Percentiles rank a stretch among this genome's conserved stretches.
Conservation (phyloP, 2,329 filamentous ascomycete genomes). For the Fusarium compactum region DNA sequence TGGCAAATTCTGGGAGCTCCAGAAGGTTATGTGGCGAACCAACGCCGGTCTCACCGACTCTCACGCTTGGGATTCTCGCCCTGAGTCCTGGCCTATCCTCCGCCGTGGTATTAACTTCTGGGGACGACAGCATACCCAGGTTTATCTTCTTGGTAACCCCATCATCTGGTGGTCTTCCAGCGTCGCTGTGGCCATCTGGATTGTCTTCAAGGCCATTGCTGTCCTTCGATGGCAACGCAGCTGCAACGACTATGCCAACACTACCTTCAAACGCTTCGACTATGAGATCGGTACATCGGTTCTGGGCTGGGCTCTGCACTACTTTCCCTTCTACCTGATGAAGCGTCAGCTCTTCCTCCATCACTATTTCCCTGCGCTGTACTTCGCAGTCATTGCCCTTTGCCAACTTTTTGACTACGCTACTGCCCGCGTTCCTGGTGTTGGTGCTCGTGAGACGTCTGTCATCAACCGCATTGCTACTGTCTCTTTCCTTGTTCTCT, state of each 20-base stretch:
- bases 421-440: constrained; percentile 76
- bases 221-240: constrained; percentile 94
- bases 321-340: constrained; percentile 99
- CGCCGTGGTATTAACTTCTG: constrained; percentile 99
- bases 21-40: constrained; percentile 98
- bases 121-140: constrained; percentile 92
- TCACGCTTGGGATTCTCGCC: constrained; percentile 97
- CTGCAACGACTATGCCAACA: constrained; percentile 84
- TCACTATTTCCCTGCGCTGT: constrained; percentile 97
- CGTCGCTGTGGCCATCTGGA: constrained; percentile 79
- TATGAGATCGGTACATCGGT: constrained; percentile 94
- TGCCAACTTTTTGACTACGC: constrained; percentile 91
- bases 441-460: constrained; percentile 75
- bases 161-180: constrained; percentile 95
- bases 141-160: constrained; percentile 96
- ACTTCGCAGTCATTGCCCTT: constrained; percentile 91
- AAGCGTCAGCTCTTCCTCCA: constrained; percentile 97
- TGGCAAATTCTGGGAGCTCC: constrained; percentile 96
- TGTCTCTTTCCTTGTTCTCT: constrained; percentile 78
- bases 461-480: constrained; percentile 80
- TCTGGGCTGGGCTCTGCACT: constrained; percentile 96
- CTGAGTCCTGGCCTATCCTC: constrained; percentile 91
- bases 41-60: constrained; percentile 97
- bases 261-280: constrained; percentile 94
- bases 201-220: constrained; percentile 87